phyloP scores from a whole-genome alignment of 805 yeast species.

The Scheffersomyces ergatensis region DNA sequence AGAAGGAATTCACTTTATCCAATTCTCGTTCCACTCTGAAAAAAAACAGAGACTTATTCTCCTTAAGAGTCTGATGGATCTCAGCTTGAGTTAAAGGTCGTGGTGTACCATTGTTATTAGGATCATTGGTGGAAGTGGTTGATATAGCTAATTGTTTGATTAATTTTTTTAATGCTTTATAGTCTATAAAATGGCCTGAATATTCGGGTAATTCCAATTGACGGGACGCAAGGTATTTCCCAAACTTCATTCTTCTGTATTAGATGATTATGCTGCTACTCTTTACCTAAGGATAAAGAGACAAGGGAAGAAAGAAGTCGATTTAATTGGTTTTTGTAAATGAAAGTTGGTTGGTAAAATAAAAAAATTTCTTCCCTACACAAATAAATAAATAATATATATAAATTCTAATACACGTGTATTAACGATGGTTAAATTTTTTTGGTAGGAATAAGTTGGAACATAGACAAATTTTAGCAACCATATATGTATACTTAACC shows the following conservation, averaged over 20 bases:
- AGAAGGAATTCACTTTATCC: conserved; percentile 92
- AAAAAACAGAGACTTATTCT: conserved; percentile 85
- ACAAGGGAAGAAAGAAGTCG: no score
- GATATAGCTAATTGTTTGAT: conserved; percentile 73
- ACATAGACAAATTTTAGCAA: no score
- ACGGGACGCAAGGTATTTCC: conserved; percentile 90
- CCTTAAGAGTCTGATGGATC: conserved; percentile 58
- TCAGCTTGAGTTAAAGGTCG: conserved; percentile 21
- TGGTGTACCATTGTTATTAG: conserved; percentile 1
- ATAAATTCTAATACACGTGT: no score
- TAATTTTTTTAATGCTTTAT: conserved; percentile 88
- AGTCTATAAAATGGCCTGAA: conserved; percentile 89
- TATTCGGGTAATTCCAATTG: conserved; percentile 95
- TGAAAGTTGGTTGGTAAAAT: no score
- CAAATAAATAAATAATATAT: no score
- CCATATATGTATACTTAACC: no score
- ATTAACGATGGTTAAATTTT: no score
- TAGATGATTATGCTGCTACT: no score
- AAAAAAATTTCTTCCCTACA: no score
- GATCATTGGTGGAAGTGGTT: conserved; percentile 14
- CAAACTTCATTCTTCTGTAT: conserved; percentile 73
- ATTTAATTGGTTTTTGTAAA: no score
- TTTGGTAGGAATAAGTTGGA: no score
- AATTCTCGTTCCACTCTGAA: conserved; percentile 91
- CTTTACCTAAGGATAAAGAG: no score